These are phyloP conservation scores for Curvularia sp. DNA, from an alignment of 2,329 filamentous ascomycete species.

Conservation along the genomic window DNA sequence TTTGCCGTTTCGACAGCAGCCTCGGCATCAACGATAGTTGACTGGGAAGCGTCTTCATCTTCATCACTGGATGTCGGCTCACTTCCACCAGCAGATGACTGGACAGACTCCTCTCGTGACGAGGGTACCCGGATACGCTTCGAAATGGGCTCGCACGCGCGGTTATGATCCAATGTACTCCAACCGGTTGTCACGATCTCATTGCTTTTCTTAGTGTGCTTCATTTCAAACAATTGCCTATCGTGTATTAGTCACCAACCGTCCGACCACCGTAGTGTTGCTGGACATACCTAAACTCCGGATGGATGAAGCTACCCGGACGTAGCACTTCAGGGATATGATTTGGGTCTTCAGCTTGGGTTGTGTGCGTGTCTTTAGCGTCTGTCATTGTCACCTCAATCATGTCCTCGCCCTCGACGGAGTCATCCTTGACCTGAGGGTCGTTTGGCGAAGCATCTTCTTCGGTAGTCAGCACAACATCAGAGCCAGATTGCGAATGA, in stretches of 20 bases:
- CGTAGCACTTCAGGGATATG: conserved; percentile 55
- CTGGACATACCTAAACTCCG: conserved; percentile 57
- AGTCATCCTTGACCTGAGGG: conserved; percentile 75
- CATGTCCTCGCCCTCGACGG: conserved; percentile 87
- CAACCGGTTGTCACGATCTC: conserved; percentile 74
- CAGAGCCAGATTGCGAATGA: conserved; percentile 64
- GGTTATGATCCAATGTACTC: conserved; percentile 66
- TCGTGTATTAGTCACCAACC: neutral
- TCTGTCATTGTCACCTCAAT: conserved; percentile 89
- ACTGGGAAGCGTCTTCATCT: conserved; percentile 38
- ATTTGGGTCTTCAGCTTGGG: conserved; percentile 28
- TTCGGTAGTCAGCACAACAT: conserved; percentile 70
- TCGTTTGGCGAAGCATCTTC: conserved; percentile 72
- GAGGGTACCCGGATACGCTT: conserved; percentile 53
- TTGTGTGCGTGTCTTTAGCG: conserved; percentile 48
- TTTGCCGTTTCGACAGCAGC: conserved; percentile 41
- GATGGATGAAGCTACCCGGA: conserved; percentile 66
- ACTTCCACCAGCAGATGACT: conserved; percentile 39
- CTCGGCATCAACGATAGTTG: conserved; percentile 32
- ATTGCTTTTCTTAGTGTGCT: conserved; percentile 64
- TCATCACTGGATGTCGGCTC: conserved; percentile 46
- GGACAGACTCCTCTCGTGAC: conserved; percentile 45
- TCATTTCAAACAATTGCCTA: conserved; percentile 72
- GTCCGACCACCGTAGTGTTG: neutral
- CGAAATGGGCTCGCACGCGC: conserved; percentile 62